Conservation (phyloP, 352 stramenopile genomes). For the Pythium brassicae region DNA sequence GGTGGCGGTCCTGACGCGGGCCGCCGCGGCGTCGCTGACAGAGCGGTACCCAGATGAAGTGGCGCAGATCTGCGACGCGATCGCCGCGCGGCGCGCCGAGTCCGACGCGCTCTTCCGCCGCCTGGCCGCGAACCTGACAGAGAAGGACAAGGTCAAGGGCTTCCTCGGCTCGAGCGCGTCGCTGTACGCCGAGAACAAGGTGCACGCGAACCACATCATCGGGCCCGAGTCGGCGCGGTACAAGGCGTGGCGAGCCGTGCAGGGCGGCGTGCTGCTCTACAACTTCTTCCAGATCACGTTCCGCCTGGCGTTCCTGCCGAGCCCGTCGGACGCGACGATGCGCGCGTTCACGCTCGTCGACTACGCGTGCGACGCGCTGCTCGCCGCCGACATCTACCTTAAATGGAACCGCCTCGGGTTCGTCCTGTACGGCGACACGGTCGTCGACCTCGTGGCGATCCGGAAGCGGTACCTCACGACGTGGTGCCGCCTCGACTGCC, state of each 20-base stretch:
- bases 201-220: slow-evolving; percentile 22
- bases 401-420: slow-evolving; percentile 40
- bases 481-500: slow-evolving; percentile 29
- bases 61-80: slow-evolving; percentile 14
- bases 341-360: slow-evolving; percentile 30
- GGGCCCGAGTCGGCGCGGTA: slow-evolving; percentile 10
- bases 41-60: slow-evolving; percentile 37
- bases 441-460: slow-evolving; percentile 34
- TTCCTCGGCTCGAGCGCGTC: slow-evolving; percentile 39
- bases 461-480: slow-evolving; percentile 24
- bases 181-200: slow-evolving; percentile 39
- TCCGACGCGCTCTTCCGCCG: slow-evolving; percentile 16
- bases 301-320: slow-evolving; percentile 37
- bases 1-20: slow-evolving; percentile 37
- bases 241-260: slow-evolving; percentile 8
- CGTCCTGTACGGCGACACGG: slow-evolving; percentile 32
- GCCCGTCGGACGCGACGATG: slow-evolving; percentile 21
- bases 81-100: slow-evolving; percentile 17
- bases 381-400: slow-evolving; percentile 33
- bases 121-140: slow-evolving; percentile 38
- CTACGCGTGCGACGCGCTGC: slow-evolving; percentile 29
- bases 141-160: slow-evolving; percentile 37
- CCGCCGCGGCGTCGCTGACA: slow-evolving; percentile 26
- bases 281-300: slow-evolving; percentile 52
- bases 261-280: slow-evolving; percentile 37